Base-by-base conservation (phyloP, 805 yeast species). In the Kurtzmaniella cleridarum region DNA sequence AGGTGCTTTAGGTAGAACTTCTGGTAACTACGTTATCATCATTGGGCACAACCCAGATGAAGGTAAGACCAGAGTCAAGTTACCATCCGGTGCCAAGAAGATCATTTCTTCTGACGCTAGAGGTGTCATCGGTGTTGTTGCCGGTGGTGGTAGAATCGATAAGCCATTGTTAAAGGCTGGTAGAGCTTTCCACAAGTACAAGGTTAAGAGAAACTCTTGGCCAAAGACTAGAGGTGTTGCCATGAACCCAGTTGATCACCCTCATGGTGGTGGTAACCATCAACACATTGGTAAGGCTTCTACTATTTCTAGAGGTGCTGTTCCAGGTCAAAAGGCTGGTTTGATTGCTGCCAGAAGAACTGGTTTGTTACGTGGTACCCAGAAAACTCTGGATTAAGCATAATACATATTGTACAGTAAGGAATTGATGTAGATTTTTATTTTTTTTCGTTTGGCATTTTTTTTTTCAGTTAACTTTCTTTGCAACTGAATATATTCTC, bases 161-260 rank as follows among this genome's bases (percentile, higher is more conserved):
- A 91, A 91, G 81, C 98, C 98, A 76, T 79, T 91, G 78, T 84
- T 91, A 72, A 91, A 91, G 87, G 98, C 98, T 69, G 98, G 98
- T 79, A 89, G 95, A 81, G 98, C 98, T 57, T 91, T 83, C 96
- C 96, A 91, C 90, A 91, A 91, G 81, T 90, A 84, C 93, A 90
- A 76, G 78, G 95, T 90, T 66, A 93, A 93, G 95, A 83, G 98
- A 80, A 89, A 93, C 95, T 88, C 96, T 57, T 93, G 98, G 98
- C 98, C 98, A 78, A 90, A 88, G 86, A 93, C 98, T 68, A 89
- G 98, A 81, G 98, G 98, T 91, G 98, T 91, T 71, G 98, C 98
- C 73, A 91, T 93, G 98, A 91, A 91, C 81, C 98, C 98, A 75
- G 98, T 91, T 73, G 98, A 91, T 74, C 98, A 91, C 81, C 98